Evolutionary conservation across 345 rosid genomes (phyloP).

Genomic region (Eucalyptus viminalis): DNA sequence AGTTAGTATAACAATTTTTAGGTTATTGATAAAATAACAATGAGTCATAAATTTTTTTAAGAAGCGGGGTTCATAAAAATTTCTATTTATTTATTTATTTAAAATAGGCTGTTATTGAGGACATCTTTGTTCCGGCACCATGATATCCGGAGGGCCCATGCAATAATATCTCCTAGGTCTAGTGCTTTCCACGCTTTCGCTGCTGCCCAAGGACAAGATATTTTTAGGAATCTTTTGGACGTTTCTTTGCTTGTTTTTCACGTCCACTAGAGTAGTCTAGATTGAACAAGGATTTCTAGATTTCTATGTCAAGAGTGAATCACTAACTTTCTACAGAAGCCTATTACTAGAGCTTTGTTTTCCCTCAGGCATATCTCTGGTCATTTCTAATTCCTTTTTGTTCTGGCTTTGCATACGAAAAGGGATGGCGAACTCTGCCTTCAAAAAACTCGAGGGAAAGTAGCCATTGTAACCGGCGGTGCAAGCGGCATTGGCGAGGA

Average conservation of each 20-base stretch:
- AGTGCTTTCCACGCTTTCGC: not conserved
- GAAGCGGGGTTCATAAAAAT: too few species aligned
- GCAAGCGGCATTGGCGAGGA: constrained; percentile 1
- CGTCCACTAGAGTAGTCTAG: not conserved
- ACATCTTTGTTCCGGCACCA: not conserved
- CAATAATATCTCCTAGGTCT: not conserved
- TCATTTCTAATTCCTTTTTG: not conserved
- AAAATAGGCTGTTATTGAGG: too few species aligned
- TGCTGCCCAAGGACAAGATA: not conserved
- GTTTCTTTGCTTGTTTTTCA: not conserved
- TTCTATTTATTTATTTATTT: too few species aligned
- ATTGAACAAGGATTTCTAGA: not conserved
- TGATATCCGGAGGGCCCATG: not conserved
- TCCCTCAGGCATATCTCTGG: not conserved
- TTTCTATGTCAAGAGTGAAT: not conserved
- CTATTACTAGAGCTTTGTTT: not conserved
- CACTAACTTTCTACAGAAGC: not conserved
- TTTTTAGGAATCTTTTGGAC: not conserved
- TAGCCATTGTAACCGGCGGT: constrained; percentile 8
- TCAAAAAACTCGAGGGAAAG: not conserved
- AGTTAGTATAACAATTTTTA: too few species aligned
- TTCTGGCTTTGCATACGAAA: not conserved
- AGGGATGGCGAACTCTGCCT: not conserved
- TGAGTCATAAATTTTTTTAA: too few species aligned
- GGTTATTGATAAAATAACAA: too few species aligned